Conservation (phyloP, 2,329 filamentous ascomycete species). For the Fusarium veterinarium region DNA sequence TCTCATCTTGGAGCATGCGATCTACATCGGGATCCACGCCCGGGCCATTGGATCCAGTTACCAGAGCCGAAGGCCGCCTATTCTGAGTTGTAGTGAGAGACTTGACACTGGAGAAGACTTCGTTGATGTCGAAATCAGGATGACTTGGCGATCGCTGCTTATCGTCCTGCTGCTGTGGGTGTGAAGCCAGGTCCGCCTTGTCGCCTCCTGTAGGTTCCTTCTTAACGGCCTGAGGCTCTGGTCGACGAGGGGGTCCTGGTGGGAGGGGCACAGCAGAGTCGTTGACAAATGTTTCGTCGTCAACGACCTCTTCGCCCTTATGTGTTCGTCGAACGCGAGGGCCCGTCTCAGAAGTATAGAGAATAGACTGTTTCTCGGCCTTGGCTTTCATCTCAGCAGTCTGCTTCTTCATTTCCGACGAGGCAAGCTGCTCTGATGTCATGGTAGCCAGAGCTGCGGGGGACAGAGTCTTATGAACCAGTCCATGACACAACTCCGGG, state of each 20-base stretch:
- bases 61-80: conserved; percentile 61
- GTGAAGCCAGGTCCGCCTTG: conserved; percentile 40
- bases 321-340: conserved; percentile 90
- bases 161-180: conserved; percentile 56
- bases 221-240: conserved; percentile 47
- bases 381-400: conserved; percentile 81
- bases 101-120: conserved; percentile 85
- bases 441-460: conserved; percentile 86
- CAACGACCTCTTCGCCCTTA: conserved; percentile 93
- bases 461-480: conserved; percentile 78
- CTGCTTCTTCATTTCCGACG: conserved; percentile 85
- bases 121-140: conserved; percentile 82
- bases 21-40: conserved; percentile 91
- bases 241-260: conserved; percentile 35
- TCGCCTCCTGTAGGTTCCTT: conserved; percentile 48
- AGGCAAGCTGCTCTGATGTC: conserved; percentile 90
- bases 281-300: conserved; percentile 71
- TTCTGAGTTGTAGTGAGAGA: conserved; percentile 70
- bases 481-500: conserved; percentile 76
- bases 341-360: conserved; percentile 76
- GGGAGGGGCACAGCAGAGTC: conserved; percentile 50
- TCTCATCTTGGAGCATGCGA: conserved; percentile 83
- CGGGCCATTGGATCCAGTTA: conserved; percentile 62
- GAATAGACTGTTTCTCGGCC: conserved; percentile 84
- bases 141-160: conserved; percentile 63